Conservation (phyloP, 352 stramenopile species). For the Phytopythium delawarense region DNA sequence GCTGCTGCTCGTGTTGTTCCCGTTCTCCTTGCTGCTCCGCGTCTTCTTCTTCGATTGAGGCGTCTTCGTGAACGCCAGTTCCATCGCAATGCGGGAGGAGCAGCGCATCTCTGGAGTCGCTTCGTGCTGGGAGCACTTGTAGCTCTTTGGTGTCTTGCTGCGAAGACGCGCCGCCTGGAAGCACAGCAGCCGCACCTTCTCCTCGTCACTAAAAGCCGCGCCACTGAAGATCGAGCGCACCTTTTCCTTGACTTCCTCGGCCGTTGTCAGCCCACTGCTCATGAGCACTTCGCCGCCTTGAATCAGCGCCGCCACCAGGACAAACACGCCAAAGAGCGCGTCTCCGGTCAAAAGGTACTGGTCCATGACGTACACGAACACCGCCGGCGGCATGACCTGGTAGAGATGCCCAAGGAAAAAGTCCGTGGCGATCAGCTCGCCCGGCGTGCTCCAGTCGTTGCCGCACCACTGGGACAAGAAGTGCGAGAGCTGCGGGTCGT, state of each 20-base stretch:
- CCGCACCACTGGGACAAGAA: conserved; percentile 70
- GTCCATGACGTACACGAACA: conserved; percentile 75
- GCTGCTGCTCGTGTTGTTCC: conserved; percentile 11
- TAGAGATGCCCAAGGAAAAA: conserved; percentile 71
- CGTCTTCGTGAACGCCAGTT: conserved; percentile 43
- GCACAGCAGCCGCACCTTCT: conserved; percentile 55
- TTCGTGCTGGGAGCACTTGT: conserved; percentile 53
- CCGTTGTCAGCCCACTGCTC: conserved; percentile 12
- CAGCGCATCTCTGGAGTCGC: conserved; percentile 29
- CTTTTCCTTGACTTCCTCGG: conserved; percentile 35
- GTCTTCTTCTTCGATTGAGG: conserved; percentile 14
- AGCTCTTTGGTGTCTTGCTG: conserved; percentile 56
- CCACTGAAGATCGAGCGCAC: conserved; percentile 33
- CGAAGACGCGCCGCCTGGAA: conserved; percentile 55
- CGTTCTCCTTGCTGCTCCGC: neutral
- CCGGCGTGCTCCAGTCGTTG: conserved; percentile 60
- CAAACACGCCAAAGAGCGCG: conserved; percentile 64
- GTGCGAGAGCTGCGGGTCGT: conserved; percentile 62
- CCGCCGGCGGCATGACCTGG: conserved; percentile 45
- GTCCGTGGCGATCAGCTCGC: conserved; percentile 41
- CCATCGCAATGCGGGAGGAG: conserved; percentile 47
- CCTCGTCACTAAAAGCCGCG: conserved; percentile 26
- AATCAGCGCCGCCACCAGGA: conserved; percentile 59
- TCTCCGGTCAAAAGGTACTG: conserved; percentile 73
- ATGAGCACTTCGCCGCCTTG: conserved; percentile 36